Evolutionary conservation across 2,329 filamentous ascomycete genomes (phyloP).

Genomic region (Ceratocystis cacaofunesta): DNA sequence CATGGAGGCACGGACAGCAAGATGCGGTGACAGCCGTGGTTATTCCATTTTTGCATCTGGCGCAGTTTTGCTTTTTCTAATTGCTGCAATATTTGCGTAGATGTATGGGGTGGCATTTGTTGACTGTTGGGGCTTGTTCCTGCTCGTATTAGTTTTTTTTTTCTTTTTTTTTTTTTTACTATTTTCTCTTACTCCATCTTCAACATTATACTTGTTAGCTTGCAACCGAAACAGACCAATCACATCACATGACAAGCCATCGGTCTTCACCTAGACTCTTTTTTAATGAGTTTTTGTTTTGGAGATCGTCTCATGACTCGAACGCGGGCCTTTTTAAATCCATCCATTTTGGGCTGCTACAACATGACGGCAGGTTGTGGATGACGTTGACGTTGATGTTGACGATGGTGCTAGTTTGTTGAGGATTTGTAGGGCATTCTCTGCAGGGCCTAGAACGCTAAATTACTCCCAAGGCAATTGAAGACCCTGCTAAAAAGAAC

Average conservation of each 20-base stretch:
- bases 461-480: not conserved
- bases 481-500: not conserved
- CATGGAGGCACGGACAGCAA: not conserved
- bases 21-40: conserved; percentile 4
- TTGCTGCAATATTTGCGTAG: not conserved
- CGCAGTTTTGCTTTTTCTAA: not conserved
- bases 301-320: not conserved
- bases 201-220: not conserved
- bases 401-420: not conserved
- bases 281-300: not conserved
- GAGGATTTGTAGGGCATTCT: not conserved
- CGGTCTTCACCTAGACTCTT: not conserved
- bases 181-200: not conserved
- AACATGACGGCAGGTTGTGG: not conserved
- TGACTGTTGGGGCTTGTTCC: not conserved
- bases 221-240: not conserved
- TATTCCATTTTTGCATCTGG: not conserved
- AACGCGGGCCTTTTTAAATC: not conserved
- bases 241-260: not conserved
- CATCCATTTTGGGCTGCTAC: not conserved
- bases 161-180: not conserved
- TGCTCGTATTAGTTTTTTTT: not conserved
- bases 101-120: not conserved
- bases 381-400: not conserved
- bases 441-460: not conserved